Percentiles rank a stretch among this genome's conserved stretches.
These are phyloP conservation scores for Crithidia bombi DNA, from an alignment of 208 protist species.

Conservation along the genomic window DNA sequence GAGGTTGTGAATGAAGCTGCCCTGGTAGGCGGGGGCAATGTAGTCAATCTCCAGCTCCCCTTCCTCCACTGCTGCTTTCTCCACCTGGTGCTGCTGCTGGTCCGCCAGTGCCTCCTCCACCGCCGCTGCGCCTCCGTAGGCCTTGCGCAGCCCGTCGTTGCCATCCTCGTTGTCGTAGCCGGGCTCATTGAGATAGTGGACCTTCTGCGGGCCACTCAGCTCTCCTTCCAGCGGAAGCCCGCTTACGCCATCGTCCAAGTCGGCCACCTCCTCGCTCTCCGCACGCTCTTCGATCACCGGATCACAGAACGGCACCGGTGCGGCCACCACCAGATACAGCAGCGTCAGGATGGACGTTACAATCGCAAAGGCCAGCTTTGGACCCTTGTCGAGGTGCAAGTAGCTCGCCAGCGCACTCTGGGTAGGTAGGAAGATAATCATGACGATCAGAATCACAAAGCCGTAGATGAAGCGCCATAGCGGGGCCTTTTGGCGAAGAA, in stretches of 20 bases:
- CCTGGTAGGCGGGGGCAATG: constrained; percentile 66
- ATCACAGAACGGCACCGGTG: constrained; percentile 39
- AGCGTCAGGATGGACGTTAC: constrained; percentile 33
- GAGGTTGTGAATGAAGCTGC: constrained; percentile 51
- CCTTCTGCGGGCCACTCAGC: background rate
- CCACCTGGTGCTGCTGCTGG: no score
- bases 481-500: constrained; percentile 62
- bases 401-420: constrained; percentile 54
- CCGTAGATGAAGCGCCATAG: constrained; percentile 58
- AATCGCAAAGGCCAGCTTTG: constrained; percentile 48
- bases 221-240: background rate
- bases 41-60: constrained; percentile 42
- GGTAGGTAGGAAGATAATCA: constrained; percentile 58
- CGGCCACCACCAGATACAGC: constrained; percentile 28
- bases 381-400: constrained; percentile 23
- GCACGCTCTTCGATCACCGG: background rate
- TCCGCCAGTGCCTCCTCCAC: background rate
- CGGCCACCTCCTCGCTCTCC: constrained; percentile 5
- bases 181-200: background rate
- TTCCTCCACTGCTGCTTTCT: background rate
- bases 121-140: background rate
- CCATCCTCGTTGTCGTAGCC: background rate
- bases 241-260: background rate
- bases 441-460: constrained; percentile 51
- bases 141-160: background rate